Conservation (phyloP, 306 rosid species). For the Dalbergia oliveri region DNA sequence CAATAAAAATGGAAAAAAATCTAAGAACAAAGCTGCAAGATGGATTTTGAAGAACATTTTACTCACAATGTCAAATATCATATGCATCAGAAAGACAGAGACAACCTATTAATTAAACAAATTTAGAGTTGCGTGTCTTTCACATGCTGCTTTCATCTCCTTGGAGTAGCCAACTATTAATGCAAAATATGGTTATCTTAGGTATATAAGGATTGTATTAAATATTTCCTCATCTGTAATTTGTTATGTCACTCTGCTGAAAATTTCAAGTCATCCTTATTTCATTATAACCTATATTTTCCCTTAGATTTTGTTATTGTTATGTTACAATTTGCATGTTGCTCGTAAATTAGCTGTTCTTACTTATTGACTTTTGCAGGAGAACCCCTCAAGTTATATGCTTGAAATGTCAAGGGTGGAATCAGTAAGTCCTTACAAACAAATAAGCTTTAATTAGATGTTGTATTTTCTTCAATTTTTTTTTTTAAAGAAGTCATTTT, state of each 20-base stretch:
- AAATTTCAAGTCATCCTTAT: slow-evolving; percentile 22
- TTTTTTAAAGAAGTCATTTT: not conserved
- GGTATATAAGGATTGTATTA: not conserved
- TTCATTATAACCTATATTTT: slow-evolving; percentile 16
- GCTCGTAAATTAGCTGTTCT: slow-evolving; percentile 12
- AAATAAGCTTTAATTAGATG: slow-evolving; percentile 26
- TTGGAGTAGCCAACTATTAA: not conserved
- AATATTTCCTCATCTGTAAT: slow-evolving; percentile 11
- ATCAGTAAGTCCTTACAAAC: slow-evolving; percentile 68
- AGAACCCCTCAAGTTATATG: slow-evolving; percentile 78
- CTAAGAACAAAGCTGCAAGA: not conserved
- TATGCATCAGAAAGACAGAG: not conserved
- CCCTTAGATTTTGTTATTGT: slow-evolving; percentile 18
- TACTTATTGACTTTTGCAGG: slow-evolving; percentile 60
- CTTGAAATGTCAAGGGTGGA: slow-evolving; percentile 82
- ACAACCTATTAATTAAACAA: not conserved
- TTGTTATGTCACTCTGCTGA: slow-evolving; percentile 3
- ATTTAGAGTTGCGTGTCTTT: not conserved
- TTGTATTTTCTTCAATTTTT: slow-evolving; percentile 1
- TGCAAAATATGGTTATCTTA: slow-evolving; percentile 17
- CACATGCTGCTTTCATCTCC: not conserved
- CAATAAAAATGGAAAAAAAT: too few relatives aligned
- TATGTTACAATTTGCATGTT: slow-evolving; percentile 10
- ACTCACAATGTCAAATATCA: not conserved
- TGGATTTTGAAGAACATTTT: not conserved